Conservation (phyloP, 495 filamentous ascomycete species). For the Neurospora sp. region DNA sequence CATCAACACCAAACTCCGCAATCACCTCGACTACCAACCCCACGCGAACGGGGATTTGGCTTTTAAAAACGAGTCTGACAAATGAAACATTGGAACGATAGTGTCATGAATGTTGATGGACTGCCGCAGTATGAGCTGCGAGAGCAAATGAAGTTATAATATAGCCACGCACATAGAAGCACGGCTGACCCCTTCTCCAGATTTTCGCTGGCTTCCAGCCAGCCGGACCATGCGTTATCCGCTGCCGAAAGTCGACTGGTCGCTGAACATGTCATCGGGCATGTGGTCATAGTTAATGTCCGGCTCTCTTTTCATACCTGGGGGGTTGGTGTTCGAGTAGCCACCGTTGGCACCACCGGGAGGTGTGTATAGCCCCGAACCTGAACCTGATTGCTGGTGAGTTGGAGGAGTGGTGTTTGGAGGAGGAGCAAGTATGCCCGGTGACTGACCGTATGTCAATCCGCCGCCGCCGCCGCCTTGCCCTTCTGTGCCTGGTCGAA, state of each 20-base stretch:
- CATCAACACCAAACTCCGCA: neutral
- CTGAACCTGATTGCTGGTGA: neutral
- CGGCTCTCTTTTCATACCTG: slow-evolving; percentile 13
- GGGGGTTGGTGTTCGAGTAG: slow-evolving; percentile 9
- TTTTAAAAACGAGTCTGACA: neutral
- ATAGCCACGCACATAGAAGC: neutral
- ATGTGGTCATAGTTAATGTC: slow-evolving; percentile 21
- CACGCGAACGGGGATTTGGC: neutral
- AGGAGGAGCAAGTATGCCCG: neutral
- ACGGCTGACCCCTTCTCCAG: neutral
- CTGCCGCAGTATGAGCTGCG: neutral
- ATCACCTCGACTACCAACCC: neutral
- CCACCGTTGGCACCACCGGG: slow-evolving; percentile 1
- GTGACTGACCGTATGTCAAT: neutral
- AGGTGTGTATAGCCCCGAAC: neutral
- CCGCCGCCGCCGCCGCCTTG: neutral
- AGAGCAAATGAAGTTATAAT: neutral
- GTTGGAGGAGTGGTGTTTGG: neutral
- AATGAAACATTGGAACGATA: neutral
- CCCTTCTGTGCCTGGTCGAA: neutral
- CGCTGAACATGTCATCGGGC: slow-evolving; percentile 21
- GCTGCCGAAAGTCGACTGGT: slow-evolving; percentile 8
- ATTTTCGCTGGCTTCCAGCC: neutral
- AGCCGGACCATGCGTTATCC: neutral
- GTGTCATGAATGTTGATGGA: neutral